Percentiles rank a stretch among this genome's conserved stretches.
Evolutionary conservation across 2,329 filamentous ascomycete genomes (phyloP).

Genomic region (Daldinia eschscholtzii): DNA sequence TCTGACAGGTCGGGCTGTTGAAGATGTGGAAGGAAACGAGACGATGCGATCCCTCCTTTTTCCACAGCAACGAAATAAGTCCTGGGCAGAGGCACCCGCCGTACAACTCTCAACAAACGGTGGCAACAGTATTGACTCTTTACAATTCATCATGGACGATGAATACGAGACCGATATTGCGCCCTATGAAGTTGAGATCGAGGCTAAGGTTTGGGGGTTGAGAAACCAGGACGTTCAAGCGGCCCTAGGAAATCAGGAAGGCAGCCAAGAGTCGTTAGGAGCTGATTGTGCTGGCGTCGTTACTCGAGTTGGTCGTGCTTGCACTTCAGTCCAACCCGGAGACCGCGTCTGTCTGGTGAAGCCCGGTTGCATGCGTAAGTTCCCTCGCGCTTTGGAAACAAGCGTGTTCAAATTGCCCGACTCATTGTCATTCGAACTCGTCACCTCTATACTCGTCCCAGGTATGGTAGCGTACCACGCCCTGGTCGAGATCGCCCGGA

Average conservation of each 20-base stretch:
- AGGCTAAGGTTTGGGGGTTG: conserved; percentile 29
- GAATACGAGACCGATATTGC: conserved; percentile 4
- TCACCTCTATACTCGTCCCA: conserved; percentile 2
- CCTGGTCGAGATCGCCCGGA: conserved; percentile 7
- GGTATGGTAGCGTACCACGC: conserved; percentile 12
- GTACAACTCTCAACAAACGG: conserved; percentile 11
- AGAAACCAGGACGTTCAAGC: conserved; percentile 23
- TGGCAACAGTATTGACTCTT: conserved; percentile 12
- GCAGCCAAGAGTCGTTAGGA: background rate
- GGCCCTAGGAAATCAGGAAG: conserved; percentile 17
- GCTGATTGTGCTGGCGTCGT: conserved; percentile 18
- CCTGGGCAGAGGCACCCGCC: conserved; percentile 10
- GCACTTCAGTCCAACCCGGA: background rate
- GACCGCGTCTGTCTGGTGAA: conserved; percentile 14
- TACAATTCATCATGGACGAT: conserved; percentile 12
- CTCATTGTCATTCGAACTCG: conserved; percentile 10
- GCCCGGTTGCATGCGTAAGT: conserved; percentile 4
- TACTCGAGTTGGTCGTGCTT: conserved; percentile 6
- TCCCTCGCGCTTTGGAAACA: background rate
- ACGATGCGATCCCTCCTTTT: conserved; percentile 1
- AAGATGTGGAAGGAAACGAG: conserved; percentile 6
- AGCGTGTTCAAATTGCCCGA: conserved; percentile 19
- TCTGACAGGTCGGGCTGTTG: conserved; percentile 1
- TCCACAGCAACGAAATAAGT: background rate
- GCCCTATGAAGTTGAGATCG: conserved; percentile 30